Evolutionary conservation across 169 alveolate genomes (phyloP), one percentile per base, ranked within the genome.

Genomic region (Perkinsus olseni): DNA sequence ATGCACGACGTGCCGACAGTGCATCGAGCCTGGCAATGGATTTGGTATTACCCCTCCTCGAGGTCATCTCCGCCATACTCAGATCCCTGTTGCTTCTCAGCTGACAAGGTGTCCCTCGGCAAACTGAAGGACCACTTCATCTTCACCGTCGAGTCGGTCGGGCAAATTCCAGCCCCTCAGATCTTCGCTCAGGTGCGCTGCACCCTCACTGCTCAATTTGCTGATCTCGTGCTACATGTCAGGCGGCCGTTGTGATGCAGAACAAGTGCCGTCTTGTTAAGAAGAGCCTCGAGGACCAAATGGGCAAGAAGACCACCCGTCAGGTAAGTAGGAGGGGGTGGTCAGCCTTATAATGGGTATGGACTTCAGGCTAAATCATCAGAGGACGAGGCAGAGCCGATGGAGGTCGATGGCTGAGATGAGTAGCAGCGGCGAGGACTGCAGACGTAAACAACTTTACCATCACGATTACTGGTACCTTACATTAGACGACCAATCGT

Each of bases 1-100:
- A 37, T 98, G 99, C 91, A 98, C 99, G 40, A 96, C 97, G 45
- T 98, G 99, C 93, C 96, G 99, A 95, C 98, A 97, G 95, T 98
- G 99, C 93, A 96, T 97, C 38, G 97, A 98, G 31, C 82, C 82
- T 24, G 82, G 82, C 82, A 62, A 62, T 62, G 82, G 82, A 0
- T 62, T 62, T 62, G 82, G 82, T 62, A 62, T 4, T 62, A 62
- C 31, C 31, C 37, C 82, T 62, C 82, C 34, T 62, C 34, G 31
- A 17, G 1, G 82, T 13, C 1, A 62, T 13, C 36, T 3, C 31
- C 8, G 36, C 10, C 36, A 3, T 0, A 28, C 34, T 13, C 28
- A 0, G 8, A 13, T 62, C 17, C 8, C 36, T 45, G 28, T 62
- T 3, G 1, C 17, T 13, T 45, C 1, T 62, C 82, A 62, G 82